phyloP scores from a whole-genome alignment of 495 filamentous ascomycete species.

The Glonium stellatum region DNA sequence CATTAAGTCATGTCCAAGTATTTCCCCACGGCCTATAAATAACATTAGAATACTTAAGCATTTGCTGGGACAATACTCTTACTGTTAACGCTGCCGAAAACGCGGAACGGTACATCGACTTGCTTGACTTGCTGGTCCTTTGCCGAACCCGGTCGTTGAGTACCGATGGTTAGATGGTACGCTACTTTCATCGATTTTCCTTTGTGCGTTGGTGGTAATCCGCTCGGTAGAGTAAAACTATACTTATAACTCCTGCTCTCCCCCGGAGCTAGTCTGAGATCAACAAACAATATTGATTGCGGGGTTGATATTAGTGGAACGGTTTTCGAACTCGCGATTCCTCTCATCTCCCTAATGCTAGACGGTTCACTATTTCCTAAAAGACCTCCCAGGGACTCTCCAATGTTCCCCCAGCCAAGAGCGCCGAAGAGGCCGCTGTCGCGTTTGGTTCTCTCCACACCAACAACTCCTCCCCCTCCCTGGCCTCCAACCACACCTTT shows the following conservation, averaged over 20 bases:
- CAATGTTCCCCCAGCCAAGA: slow-evolving; percentile 82
- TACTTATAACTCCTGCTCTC: slow-evolving; percentile 86
- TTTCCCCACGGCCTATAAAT: slow-evolving; percentile 51
- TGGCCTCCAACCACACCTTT: slow-evolving; percentile 87
- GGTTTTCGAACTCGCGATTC: slow-evolving; percentile 66
- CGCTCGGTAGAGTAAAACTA: slow-evolving; percentile 73
- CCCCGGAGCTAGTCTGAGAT: slow-evolving; percentile 77
- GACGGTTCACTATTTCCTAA: slow-evolving; percentile 79
- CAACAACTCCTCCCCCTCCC: slow-evolving; percentile 70
- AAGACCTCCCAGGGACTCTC: slow-evolving; percentile 80
- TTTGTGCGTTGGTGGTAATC: slow-evolving; percentile 81
- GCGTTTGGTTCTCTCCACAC: slow-evolving; percentile 67
- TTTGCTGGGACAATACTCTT: slow-evolving; percentile 18
- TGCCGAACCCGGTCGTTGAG: slow-evolving; percentile 70
- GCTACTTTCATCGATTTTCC: slow-evolving; percentile 91
- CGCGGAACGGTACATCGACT: slow-evolving; percentile 92
- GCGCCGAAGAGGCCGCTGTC: slow-evolving; percentile 74
- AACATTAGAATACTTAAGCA: slow-evolving; percentile 33
- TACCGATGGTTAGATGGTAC: slow-evolving; percentile 88
- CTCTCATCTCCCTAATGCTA: slow-evolving; percentile 90
- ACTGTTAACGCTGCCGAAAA: slow-evolving; percentile 81
- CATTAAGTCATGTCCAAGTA: slow-evolving; percentile 85
- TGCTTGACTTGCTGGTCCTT: slow-evolving; percentile 78
- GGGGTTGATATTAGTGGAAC: slow-evolving; percentile 88
- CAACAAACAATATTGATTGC: slow-evolving; percentile 95